Base-by-base conservation (phyloP, 1,139 yeast species). In the Groenewaldozyma sp. region DNA sequence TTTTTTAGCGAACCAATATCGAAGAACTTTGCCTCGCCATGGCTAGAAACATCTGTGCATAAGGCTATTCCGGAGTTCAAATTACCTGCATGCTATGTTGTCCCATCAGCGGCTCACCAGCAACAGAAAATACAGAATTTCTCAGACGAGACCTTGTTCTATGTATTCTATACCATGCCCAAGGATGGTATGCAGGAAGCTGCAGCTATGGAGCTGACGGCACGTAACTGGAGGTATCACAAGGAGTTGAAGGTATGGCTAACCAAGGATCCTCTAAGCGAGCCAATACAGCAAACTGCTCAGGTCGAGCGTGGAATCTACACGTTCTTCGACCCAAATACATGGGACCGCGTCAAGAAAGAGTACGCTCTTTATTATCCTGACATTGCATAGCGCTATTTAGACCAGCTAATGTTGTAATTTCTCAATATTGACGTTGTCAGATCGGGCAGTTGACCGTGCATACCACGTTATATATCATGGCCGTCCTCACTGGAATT, bases 151-250 rank as follows among this genome's bases (percentile, higher is more conserved):
- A 91, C 97, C 1, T 68, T 93, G 39, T 93, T 93, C 59, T 91
- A 82, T 62, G 81, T 93, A 24, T 93, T 93, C 59, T 93, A 93
- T 63, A 83, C 94, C 53, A 86, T 81, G 68, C 95, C 98, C 5
- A 76, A 91, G 44, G 96, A 93, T 56, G 78, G 87, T 3, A 68
- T 91, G 60, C 99, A 93, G 60, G 98, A 93, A 59, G 73, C 86
- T 43, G 94, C 95, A 3, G 94, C 97, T 1, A 71, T 91, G 44
- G 98, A 91, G 59, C 72, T 93, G 53, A 68, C 71, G 31, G 79
- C 79, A 45, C 73, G 98, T 51, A 91, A 88, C 62, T 93, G 99
- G 99, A 74, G 98, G 49, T 93, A 84, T 56, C 98, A 93, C 63
- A 91, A 88, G 63, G 95, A 86, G 47, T 73, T 91, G 43, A 94